Conservation (phyloP, 1,139 yeast species). For the Nakaseomyces uthaithaninus region DNA sequence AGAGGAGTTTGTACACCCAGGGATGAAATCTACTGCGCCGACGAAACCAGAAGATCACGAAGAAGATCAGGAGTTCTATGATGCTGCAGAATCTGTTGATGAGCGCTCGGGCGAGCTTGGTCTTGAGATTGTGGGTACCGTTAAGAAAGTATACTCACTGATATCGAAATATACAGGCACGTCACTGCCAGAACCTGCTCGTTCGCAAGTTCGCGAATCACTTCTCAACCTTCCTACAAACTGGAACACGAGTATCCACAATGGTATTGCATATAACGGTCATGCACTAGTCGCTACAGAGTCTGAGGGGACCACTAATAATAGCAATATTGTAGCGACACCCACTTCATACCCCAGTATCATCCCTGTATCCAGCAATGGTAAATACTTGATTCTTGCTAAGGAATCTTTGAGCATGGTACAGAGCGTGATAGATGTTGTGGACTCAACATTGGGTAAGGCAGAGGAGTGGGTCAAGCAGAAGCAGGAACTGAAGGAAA, state of each 20-base stretch:
- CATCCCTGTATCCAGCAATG: slow-evolving; percentile 33
- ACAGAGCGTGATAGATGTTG: slow-evolving; percentile 68
- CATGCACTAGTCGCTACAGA: neutral
- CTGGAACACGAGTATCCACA: slow-evolving; percentile 42
- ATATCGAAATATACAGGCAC: slow-evolving; percentile 77
- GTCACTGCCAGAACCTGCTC: slow-evolving; percentile 73
- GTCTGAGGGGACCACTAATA: neutral
- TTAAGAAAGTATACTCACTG: slow-evolving; percentile 77
- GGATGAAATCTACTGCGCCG: slow-evolving; percentile 6
- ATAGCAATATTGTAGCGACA: neutral
- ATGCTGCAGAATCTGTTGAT: slow-evolving; percentile 32
- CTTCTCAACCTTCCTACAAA: slow-evolving; percentile 65
- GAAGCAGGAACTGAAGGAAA: slow-evolving; percentile 33
- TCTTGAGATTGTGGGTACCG: slow-evolving; percentile 78
- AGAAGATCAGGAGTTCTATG: slow-evolving; percentile 28
- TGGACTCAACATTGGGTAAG: slow-evolving; percentile 71
- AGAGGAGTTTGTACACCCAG: slow-evolving; percentile 14
- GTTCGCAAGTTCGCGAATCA: slow-evolving; percentile 73
- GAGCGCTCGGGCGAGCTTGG: slow-evolving; percentile 44
- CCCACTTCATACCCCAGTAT: slow-evolving; percentile 3
- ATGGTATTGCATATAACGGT: slow-evolving; percentile 6
- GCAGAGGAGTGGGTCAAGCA: slow-evolving; percentile 78
- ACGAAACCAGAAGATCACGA: slow-evolving; percentile 15
- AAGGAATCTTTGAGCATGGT: slow-evolving; percentile 88
- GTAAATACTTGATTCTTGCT: slow-evolving; percentile 69